These are phyloP conservation scores for Lachancea fermentati DNA, from an alignment of 805 yeast genomes.

Conservation along the genomic window DNA sequence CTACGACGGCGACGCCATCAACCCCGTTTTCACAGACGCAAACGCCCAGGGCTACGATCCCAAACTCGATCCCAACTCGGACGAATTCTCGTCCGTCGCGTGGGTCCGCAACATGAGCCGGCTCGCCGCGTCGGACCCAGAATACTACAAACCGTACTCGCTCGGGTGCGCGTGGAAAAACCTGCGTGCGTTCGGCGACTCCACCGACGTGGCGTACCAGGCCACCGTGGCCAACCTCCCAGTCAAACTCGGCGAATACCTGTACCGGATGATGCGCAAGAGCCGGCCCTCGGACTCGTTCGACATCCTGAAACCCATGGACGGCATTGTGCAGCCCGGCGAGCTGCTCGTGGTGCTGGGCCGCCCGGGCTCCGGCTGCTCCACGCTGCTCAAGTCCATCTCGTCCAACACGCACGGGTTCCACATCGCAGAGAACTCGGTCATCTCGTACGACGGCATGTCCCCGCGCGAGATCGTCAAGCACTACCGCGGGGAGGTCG, in stretches of 20 bases:
- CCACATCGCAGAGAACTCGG: slow-evolving; percentile 41
- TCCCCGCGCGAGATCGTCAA: slow-evolving; percentile 43
- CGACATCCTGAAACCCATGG: slow-evolving; percentile 60
- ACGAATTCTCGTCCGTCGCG: slow-evolving; percentile 51
- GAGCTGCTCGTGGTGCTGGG: slow-evolving; percentile 66
- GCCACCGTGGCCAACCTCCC: slow-evolving; percentile 47
- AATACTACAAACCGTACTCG: slow-evolving; percentile 55
- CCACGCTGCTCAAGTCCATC: slow-evolving; percentile 58
- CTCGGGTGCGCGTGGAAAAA: slow-evolving; percentile 56
- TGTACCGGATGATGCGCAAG: slow-evolving; percentile 20
- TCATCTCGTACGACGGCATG: slow-evolving; percentile 51
- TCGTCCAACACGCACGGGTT: slow-evolving; percentile 58
- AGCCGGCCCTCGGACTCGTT: slow-evolving; percentile 32
- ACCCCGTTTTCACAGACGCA: slow-evolving; percentile 20
- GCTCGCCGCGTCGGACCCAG: slow-evolving; percentile 48
- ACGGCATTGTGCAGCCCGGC: slow-evolving; percentile 56
- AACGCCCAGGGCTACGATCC: slow-evolving; percentile 30
- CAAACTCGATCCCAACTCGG: slow-evolving; percentile 53
- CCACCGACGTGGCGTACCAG: slow-evolving; percentile 64
- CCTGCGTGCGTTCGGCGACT: slow-evolving; percentile 57
- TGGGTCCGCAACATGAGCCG: slow-evolving; percentile 66
- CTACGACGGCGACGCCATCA: slow-evolving; percentile 17
- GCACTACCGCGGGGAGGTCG: slow-evolving; percentile 62
- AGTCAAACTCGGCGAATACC: slow-evolving; percentile 24
- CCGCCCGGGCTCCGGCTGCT: slow-evolving; percentile 76